Evolutionary conservation across 495 filamentous ascomycete genomes (phyloP), one percentile per base, ranked within the genome.

Genomic region (Hypoxylon subgilvum): DNA sequence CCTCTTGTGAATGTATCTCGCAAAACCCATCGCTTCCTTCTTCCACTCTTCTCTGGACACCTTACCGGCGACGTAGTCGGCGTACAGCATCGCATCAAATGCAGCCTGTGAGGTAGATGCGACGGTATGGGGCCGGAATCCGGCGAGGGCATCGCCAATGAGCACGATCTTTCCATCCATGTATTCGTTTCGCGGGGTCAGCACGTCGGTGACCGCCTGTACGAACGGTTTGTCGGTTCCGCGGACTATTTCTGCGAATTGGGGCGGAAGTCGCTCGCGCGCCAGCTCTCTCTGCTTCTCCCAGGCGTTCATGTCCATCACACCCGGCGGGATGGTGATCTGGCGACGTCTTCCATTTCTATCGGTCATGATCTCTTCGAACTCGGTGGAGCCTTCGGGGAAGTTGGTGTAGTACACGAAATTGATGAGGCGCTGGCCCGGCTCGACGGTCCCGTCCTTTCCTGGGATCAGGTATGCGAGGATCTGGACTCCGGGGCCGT

Each of bases 371-470:
- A 85, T 71, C 43, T 75, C 72, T 21, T 76, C 73, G 23, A 79
- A 64, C 39, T 78, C 80, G 6, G 69, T 34, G 0, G 76, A 79
- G 10, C 66, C 69, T 34, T 71, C 71, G 6, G 76, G 68, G 54
- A 79, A 83, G 50, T 84, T 84, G 46, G 69, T 72, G 61, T 85
- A 86, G 69, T 80, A 86, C 39, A 85, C 82, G 52, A 76, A 82
- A 59, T 84, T 86, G 34, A 83, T 72, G 6, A 80, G 73, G 1
- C 81, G 73, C 10, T 77, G 46, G 9, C 76, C 81, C 0, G 70
- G 69, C 32, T 77, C 68, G 6, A 80, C 69, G 3, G 72, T 72
- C 5, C 81, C 79, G 41, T 81, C 67, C 12, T 70, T 52, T 1
- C 80, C 82, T 0, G 82, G 79, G 35, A 86, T 84, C 10, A 79